Evolutionary conservation across 2,329 filamentous ascomycete species (phyloP).

Genomic region (Orbilia blumenaviensis): DNA sequence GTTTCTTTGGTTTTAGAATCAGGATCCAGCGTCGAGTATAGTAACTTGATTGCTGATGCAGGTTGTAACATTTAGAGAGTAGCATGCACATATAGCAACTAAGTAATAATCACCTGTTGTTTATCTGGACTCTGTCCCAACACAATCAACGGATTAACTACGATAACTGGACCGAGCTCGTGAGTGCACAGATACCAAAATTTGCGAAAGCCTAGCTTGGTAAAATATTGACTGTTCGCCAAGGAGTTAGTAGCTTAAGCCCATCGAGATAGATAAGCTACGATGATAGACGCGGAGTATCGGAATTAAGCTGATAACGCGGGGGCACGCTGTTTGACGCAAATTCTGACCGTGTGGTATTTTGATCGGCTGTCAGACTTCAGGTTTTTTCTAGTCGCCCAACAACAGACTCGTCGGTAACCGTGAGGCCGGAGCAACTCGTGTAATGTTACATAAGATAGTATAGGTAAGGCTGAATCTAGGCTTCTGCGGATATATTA

Average conservation of each 20-base stretch:
- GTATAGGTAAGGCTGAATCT: conserved; percentile 3
- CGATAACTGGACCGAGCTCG: no score
- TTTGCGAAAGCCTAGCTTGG: background rate
- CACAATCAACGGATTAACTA: background rate
- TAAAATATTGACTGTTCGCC: background rate
- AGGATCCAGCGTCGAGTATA: background rate
- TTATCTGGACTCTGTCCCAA: no score
- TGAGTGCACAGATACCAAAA: no score
- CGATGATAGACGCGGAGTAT: background rate
- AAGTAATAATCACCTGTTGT: no score
- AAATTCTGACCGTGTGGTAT: background rate
- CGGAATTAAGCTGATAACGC: background rate
- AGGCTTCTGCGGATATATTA: background rate
- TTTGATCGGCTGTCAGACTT: background rate
- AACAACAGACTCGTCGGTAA: background rate
- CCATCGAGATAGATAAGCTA: background rate
- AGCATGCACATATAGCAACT: no score
- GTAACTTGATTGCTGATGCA: no score
- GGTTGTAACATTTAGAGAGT: no score
- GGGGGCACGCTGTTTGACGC: background rate
- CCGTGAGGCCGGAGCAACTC: background rate
- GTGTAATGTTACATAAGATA: background rate
- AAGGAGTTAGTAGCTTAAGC: background rate
- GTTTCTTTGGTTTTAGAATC: background rate
- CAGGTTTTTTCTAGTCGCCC: background rate